These are phyloP conservation scores for Apiotrichum gracile DNA, from an alignment of 1,284 basidiomycete species.

Conservation along the genomic window DNA sequence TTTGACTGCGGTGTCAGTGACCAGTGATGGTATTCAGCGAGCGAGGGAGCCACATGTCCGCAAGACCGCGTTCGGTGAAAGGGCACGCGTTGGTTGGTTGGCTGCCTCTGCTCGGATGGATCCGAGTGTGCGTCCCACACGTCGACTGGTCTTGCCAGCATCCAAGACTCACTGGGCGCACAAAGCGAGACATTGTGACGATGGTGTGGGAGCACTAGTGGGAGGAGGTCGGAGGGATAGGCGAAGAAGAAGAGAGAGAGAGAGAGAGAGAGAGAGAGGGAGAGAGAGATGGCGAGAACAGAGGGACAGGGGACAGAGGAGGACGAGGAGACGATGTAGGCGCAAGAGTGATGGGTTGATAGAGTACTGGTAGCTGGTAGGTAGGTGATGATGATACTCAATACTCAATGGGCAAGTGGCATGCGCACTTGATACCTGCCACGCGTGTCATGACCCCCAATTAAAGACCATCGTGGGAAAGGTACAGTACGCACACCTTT, in stretches of 20 bases:
- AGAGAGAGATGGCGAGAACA: neutral
- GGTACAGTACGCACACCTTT: slow-evolving; percentile 26
- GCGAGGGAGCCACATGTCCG: neutral
- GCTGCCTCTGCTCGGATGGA: too few relatives aligned
- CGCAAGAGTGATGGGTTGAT: too few relatives aligned
- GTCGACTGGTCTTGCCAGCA: too few relatives aligned
- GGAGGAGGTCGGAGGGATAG: neutral
- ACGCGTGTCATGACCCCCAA: slow-evolving; percentile 2
- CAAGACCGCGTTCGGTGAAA: too few relatives aligned
- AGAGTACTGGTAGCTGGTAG: too few relatives aligned
- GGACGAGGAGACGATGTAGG: too few relatives aligned
- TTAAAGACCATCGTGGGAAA: slow-evolving; percentile 47
- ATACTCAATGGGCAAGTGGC: neutral
- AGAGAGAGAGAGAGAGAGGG: neutral
- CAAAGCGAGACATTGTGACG: slow-evolving; percentile 54
- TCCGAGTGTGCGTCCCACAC: too few relatives aligned
- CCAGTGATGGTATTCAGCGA: neutral
- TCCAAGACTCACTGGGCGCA: slow-evolving; percentile 47
- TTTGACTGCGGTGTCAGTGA: slow-evolving; percentile 46
- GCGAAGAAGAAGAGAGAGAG: neutral
- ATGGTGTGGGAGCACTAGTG: too few relatives aligned
- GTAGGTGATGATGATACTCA: too few relatives aligned
- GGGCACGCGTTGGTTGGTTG: too few relatives aligned
- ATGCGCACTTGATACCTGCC: neutral
- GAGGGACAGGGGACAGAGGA: neutral